Evolutionary conservation across 371 early-diverging fungal species (phyloP).

Genomic region (Mortierella polycephala): DNA sequence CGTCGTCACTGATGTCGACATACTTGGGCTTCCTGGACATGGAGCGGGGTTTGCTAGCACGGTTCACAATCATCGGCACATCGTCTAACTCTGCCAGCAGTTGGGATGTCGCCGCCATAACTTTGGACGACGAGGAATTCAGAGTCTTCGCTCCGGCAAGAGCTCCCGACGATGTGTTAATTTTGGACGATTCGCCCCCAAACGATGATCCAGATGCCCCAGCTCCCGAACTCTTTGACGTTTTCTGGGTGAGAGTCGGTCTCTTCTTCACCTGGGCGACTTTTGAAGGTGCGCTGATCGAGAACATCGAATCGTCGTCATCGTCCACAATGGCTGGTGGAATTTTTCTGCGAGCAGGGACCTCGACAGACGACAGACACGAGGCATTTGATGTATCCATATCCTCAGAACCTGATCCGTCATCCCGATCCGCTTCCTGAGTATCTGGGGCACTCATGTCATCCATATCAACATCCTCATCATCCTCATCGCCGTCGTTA

Average conservation of each 20-base stretch:
- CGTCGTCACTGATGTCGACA: constrained; percentile 50
- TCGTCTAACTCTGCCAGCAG: constrained; percentile 35
- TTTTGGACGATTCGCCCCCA: constrained; percentile 3
- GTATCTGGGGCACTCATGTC: neutral
- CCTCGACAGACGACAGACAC: neutral
- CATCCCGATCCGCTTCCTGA: neutral
- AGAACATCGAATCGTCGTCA: constrained; percentile 50
- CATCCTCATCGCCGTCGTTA: constrained; percentile 14
- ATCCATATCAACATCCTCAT: constrained; percentile 8
- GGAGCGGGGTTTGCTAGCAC: constrained; percentile 8
- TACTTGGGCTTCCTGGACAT: constrained; percentile 40
- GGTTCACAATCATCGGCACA: constrained; percentile 28
- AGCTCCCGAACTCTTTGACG: neutral
- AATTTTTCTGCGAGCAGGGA: neutral
- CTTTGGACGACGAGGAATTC: constrained; percentile 23
- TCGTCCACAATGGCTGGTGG: constrained; percentile 31
- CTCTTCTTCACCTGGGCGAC: constrained; percentile 39
- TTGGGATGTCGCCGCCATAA: constrained; percentile 13
- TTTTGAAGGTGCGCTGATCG: constrained; percentile 38
- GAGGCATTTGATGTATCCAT: neutral
- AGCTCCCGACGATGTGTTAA: constrained; percentile 27
- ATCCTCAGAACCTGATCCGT: constrained; percentile 9
- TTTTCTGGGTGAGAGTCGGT: neutral
- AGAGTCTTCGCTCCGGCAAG: constrained; percentile 37
- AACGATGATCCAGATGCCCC: neutral